phyloP scores from a whole-genome alignment of 768 basidiomycete genomes.

The Tubosaeta sp. region DNA sequence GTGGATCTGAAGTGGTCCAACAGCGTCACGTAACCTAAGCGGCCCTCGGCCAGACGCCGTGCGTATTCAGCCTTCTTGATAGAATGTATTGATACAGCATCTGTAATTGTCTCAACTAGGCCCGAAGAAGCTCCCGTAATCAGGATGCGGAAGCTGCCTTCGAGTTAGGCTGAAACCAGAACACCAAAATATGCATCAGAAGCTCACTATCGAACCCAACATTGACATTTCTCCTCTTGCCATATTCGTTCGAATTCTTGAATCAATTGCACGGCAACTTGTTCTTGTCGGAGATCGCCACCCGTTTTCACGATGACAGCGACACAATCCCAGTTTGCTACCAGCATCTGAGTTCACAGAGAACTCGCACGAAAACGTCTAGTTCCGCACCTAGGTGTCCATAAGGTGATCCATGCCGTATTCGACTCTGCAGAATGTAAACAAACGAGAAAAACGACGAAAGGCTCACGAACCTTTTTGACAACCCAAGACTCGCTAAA shows the following conservation, averaged over 20 bases:
- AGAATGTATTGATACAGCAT: slow-evolving; percentile 97
- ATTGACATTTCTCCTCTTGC: slow-evolving; percentile 88
- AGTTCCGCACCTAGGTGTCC: slow-evolving; percentile 75
- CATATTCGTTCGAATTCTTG: slow-evolving; percentile 91
- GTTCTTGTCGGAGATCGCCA: slow-evolving; percentile 94
- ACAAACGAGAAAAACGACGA: not conserved
- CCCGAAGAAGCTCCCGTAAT: slow-evolving; percentile 93
- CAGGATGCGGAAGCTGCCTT: slow-evolving; percentile 83
- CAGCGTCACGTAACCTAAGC: slow-evolving; percentile 82
- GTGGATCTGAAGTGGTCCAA: slow-evolving; percentile 90
- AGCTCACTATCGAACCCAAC: slow-evolving; percentile 89
- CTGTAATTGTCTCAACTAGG: slow-evolving; percentile 96
- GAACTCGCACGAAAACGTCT: slow-evolving; percentile 2
- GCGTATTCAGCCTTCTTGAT: slow-evolving; percentile 99
- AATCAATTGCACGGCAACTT: slow-evolving; percentile 93
- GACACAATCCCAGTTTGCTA: slow-evolving; percentile 83
- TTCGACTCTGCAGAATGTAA: slow-evolving; percentile 53
- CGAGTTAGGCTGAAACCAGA: not conserved
- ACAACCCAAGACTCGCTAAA: slow-evolving; percentile 93
- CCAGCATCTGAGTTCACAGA: slow-evolving; percentile 8
- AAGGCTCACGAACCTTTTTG: slow-evolving; percentile 67
- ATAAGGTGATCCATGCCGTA: slow-evolving; percentile 91
- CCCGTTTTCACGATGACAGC: slow-evolving; percentile 99
- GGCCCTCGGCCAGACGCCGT: slow-evolving; percentile 72
- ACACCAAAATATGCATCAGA: not conserved